phyloP scores from a whole-genome alignment of 2,329 filamentous ascomycete genomes.

The Boeremia lycopersici region DNA sequence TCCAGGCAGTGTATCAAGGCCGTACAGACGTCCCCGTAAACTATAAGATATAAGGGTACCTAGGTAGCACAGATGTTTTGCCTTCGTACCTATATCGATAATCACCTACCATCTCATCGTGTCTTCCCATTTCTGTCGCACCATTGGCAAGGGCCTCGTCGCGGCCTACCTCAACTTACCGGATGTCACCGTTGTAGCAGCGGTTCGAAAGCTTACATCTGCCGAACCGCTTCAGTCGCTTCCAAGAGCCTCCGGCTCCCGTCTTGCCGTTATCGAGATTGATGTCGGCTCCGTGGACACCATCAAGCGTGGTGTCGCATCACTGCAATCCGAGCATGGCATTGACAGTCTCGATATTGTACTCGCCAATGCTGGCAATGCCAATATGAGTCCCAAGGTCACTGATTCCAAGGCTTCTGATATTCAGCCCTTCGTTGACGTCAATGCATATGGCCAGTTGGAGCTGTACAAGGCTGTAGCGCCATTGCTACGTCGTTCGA shows the following conservation, averaged over 20 bases:
- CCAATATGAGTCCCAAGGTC: constrained; percentile 4
- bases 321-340: constrained; percentile 14
- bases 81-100: too few species aligned
- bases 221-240: constrained; percentile 33
- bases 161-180: constrained; percentile 45
- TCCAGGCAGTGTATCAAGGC: too few species aligned
- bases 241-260: constrained; percentile 22
- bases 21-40: too few species aligned
- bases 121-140: too few species aligned
- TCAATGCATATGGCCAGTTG: constrained; percentile 25
- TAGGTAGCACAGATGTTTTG: too few species aligned
- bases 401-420: constrained; percentile 1
- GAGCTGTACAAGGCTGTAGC: constrained; percentile 22
- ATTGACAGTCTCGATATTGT: constrained; percentile 5
- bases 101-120: too few species aligned
- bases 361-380: constrained; percentile 20
- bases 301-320: constrained; percentile 30
- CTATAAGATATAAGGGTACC: too few species aligned
- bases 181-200: constrained; percentile 50
- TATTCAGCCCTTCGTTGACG: constrained; percentile 18
- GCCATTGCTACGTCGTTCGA: constrained; percentile 11
- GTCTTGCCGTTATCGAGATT: constrained; percentile 17
- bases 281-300: constrained; percentile 29
- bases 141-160: constrained; percentile 45
- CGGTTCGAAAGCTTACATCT: constrained; percentile 42